A percentile compares a stretch with the other conserved stretches of the same genome.
These are phyloP conservation scores for Fonsecaea nubica DNA, from an alignment of 2,329 filamentous ascomycete genomes.

Conservation along the genomic window DNA sequence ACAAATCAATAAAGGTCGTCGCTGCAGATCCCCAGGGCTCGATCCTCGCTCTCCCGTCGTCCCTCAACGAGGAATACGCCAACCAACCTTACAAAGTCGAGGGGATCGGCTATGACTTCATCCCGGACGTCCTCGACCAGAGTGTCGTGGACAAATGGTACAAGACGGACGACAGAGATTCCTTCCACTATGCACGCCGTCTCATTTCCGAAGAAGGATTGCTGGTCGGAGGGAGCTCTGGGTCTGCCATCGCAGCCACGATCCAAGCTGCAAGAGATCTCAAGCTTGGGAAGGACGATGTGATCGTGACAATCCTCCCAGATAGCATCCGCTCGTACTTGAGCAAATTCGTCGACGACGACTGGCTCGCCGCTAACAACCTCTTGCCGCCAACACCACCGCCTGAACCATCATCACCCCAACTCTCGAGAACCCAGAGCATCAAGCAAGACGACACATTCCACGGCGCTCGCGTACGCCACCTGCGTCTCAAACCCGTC, in stretches of 20 bases:
- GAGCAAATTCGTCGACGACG: slow-evolving; percentile 97
- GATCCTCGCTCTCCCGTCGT: slow-evolving; percentile 81
- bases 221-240: slow-evolving; percentile 90
- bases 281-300: slow-evolving; percentile 79
- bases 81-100: slow-evolving; percentile 96
- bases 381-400: slow-evolving; percentile 72
- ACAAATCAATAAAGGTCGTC: slow-evolving; percentile 81
- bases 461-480: slow-evolving; percentile 76
- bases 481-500: slow-evolving; percentile 89
- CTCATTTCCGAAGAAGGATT: slow-evolving; percentile 94
- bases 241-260: slow-evolving; percentile 85
- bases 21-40: slow-evolving; percentile 93
- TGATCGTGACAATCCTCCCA: slow-evolving; percentile 87
- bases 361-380: slow-evolving; percentile 97
- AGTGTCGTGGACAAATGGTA: slow-evolving; percentile 89
- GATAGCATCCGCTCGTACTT: slow-evolving; percentile 98
- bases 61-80: slow-evolving; percentile 77
- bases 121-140: slow-evolving; percentile 89
- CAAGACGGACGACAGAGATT: slow-evolving; percentile 93
- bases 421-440: slow-evolving; percentile 46
- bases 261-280: slow-evolving; percentile 78
- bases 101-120: slow-evolving; percentile 98
- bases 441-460: slow-evolving; percentile 69
- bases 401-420: slow-evolving; percentile 47
- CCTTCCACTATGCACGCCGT: slow-evolving; percentile 86